Evolutionary conservation across 2,329 filamentous ascomycete species (phyloP), one percentile per base, ranked within the genome.

Genomic region (Westerdykella ornata): DNA sequence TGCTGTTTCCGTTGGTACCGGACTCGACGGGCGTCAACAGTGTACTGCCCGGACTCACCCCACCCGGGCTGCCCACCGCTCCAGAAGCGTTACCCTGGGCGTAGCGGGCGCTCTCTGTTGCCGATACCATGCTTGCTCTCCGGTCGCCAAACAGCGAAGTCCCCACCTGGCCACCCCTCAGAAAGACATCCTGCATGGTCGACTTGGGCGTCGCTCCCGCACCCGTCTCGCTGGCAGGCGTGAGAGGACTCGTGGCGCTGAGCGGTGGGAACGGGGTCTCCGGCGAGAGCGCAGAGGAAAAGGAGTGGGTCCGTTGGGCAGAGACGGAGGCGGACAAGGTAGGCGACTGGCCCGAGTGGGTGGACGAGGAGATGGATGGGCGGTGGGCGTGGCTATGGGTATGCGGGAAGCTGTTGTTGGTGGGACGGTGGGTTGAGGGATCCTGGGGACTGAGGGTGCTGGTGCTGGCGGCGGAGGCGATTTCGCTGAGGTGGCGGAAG

Each of bases 301-400:
- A 63, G 9, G 62, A 63, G 4, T 61, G 44, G 13, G 60, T 54
- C 7, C 63, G 57, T 5, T 16, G 30, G 15, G 12, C 9, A n/a
- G n/a, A n/a, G 20, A 9, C 20, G 20, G 20, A 22, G 7, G 53
- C 52, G 19, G 54, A 52, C 9, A 57, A 53, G 4, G 62, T 65
- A n/a, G 64, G 63, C 4, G 64, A n/a, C n/a, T n/a, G n/a, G n/a
- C n/a, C n/a, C n/a, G n/a, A 67, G 18, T 62, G 54, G 20, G 51
- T 57, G 3, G 57, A 52, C 0, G 63, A 66, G 4, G 63, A 66
- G 26, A 66, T 54, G 0, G 64, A 67, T 18, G 56, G 62, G 30
- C 64, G 54, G 44, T 67, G 63, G 18, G 48, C 43, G 35, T 56
- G 56, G 8, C 51, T 51, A 39, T 59, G 61, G n/a, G 48, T 41